Evolutionary conservation across 805 yeast species (phyloP), one percentile per base, ranked within the genome.

Genomic region (Metschnikowia arizonensis): DNA sequence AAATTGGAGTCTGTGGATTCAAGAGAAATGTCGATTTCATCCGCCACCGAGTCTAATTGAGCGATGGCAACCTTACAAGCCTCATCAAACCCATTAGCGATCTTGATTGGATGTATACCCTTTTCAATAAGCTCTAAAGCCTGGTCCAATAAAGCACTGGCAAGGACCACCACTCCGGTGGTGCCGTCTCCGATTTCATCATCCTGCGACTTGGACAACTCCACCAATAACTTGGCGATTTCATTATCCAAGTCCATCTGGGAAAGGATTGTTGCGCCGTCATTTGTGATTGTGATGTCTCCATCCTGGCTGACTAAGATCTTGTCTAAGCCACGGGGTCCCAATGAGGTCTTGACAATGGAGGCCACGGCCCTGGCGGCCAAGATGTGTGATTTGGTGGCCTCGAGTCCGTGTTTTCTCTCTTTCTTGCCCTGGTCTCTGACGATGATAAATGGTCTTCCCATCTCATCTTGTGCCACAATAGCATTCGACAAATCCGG

Each of bases 151-250:
- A 93, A 73, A 2, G 98, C 95, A 54, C 96, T 86, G 1, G 99
- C 98, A 42, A 93, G 73, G 2, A 93, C 98, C 44, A 93, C 98
- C 24, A 93, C 99, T 62, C 98, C 98, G 4, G 99, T 93, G 24
- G 99, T 93, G 61, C 99, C 99, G 65, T 91, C 99, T 46, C 99
- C 99, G 63, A 91, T 88, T 69, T 91, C 98, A 64, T 93, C 97
- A 66, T 91, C 99, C 73, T 91, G 99, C 23, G 96, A 87, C 64
- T 80, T 86, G 25, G 97, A 85, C 53, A 93, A 77, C 68, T 95
- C 96, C 15, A 93, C 99, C 60, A 93, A 73, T 50, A 93, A 74
- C 68, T 93, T 93, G 54, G 99, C 99, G 57, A 93, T 89, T 69
- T 93, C 96, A 65, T 86, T 90, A 56, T 89, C 96, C 53, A 93